Conservation (phyloP, 305 asterid species). For the Nicotiana rustica region DNA sequence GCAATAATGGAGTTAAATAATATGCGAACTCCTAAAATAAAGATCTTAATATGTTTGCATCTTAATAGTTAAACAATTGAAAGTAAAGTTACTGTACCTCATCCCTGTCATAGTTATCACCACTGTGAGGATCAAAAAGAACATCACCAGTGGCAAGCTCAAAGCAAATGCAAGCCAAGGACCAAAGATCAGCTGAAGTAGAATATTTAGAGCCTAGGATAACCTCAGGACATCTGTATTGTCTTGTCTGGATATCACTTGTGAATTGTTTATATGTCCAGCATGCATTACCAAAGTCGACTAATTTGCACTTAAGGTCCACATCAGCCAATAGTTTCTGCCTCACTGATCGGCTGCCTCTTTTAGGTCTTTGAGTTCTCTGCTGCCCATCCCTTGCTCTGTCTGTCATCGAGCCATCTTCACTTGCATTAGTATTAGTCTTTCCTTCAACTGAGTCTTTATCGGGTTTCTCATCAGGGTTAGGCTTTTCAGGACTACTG, state of each 20-base stretch:
- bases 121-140: conserved; percentile 95
- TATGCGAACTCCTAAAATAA: not conserved
- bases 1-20: not conserved
- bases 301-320: conserved; percentile 89
- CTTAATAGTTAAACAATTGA: conserved; percentile 18
- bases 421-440: conserved; percentile 48
- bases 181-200: conserved; percentile 97
- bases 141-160: conserved; percentile 99
- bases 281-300: conserved; percentile 98
- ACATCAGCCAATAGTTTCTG: conserved; percentile 79
- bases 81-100: conserved; percentile 64
- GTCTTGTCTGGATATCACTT: conserved; percentile 92
- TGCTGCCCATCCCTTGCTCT: conserved; percentile 50
- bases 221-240: conserved; percentile 97
- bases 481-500: conserved; percentile 66
- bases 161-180: conserved; percentile 97
- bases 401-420: conserved; percentile 45
- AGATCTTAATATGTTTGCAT: not conserved
- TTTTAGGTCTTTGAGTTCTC: conserved; percentile 62
- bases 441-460: conserved; percentile 51
- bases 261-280: conserved; percentile 98
- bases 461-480: conserved; percentile 52
- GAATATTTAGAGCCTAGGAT: conserved; percentile 92
- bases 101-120: conserved; percentile 88
- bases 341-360: conserved; percentile 74